Evolutionary conservation across 768 basidiomycete species (phyloP), one percentile per base, ranked within the genome.

Genomic region (Mycena alexandri): DNA sequence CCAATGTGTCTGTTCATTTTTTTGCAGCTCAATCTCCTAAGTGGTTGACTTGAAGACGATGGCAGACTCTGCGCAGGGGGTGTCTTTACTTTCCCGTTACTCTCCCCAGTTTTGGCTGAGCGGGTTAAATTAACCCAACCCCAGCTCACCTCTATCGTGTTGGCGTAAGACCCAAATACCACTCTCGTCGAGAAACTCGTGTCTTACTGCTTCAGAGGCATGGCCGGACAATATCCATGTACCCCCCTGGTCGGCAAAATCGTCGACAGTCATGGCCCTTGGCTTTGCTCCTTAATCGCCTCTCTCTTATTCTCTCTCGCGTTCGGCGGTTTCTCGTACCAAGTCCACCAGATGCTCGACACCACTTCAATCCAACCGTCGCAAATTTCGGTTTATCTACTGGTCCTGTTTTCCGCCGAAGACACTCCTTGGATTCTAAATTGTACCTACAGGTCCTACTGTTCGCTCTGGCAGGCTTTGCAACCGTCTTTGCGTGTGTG

Each of bases 151-250:
- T 91, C 91, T 3, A 90, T 95, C 60, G 89, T 86, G 16, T 81
- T 94, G 22, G 91, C 89, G 93, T 94, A 78, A 79, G 90, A 29
- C 29, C 29, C 29, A 3, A n/a, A 29, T 29, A 29, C 6, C 29
- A 29, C 29, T 29, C 29, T 29, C 29, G 29, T 3, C 29, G 29
- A 29, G 29, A 29, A 38, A 14, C 4, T 14, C 9, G 10, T 38
- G 14, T 38, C 69, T 63, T 34, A 36, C 34, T 57, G 51, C 43
- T 41, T 57, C 36, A 94, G 93, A n/a, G 93, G 91, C 3, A 89
- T 95, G 85, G 85, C 89, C 68, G 90, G 92, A 6, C 93, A 94
- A 79, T 94, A 95, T 76, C 92, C 92, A 3, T 83, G 93, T 64
- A 86, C 90, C 21, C 88, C 89, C 2, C 17, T 93, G 1, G 87